Base-by-base conservation (phyloP, 1,139 yeast genomes). In the Diutina ranongensis region DNA sequence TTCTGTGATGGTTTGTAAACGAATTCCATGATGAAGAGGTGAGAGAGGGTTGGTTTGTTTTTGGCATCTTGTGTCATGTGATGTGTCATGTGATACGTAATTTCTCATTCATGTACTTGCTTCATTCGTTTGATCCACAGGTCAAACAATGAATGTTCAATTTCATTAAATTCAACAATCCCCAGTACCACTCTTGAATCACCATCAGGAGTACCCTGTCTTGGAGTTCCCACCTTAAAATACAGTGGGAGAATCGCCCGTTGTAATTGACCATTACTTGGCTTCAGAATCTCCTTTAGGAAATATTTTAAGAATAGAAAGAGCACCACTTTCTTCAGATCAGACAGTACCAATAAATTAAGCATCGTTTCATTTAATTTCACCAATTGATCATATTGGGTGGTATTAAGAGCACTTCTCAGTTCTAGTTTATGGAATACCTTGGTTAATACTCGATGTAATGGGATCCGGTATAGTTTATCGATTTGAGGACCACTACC, bases 301-400 rank as follows among this genome's bases (percentile, higher is more conserved):
- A 71, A 53, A 46, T 68, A 68, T 51, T 70, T 68, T 48, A 71
- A 54, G 48, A 64, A 68, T 49, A 68, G 75, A 46, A 68, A 68
- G 4, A 65, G 51, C 13, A 71, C 49, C 1, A 69, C 54, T 50
- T 64, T 65, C 1, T 60, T 49, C 47, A 62, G 60, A 21, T 51
- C 54, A 3, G 41, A 41, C 19, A 46, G 25, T 28, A 40, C 51
- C 3, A 64, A 53, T 16, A 68, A 51, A 1, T 55, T 55, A 16
- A 65, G 48, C 41, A 68, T 52, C 16, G 49, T 57, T 8, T 62
- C 61, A 51, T 69, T 68, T 36, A 71, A 54, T 8, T 58, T 46
- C 2, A 61, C 69, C 34, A 71, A 52, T 18, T 54, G 54, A 45
- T 68, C 71, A 45, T 64, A 64, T 49, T 70, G 72, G 38, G 60